phyloP scores from a whole-genome alignment of 768 basidiomycete genomes.

The Mycena venus region DNA sequence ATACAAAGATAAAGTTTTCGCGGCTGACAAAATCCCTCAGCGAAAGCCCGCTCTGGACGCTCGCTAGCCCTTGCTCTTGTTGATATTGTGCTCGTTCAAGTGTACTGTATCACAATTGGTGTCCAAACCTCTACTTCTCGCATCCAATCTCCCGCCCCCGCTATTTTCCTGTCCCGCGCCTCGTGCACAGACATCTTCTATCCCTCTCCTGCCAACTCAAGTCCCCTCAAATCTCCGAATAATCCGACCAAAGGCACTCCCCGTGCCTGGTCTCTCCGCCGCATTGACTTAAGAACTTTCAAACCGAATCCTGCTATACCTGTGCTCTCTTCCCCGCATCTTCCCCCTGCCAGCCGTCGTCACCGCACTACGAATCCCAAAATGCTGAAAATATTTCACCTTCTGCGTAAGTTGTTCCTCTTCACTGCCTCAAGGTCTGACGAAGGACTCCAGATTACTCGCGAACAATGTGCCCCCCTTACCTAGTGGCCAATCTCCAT shows the following conservation, averaged over 20 bases:
- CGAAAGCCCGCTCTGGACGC: background rate
- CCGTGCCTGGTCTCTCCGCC: background rate
- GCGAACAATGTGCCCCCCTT: background rate
- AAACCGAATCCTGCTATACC: constrained; percentile 3
- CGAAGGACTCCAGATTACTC: background rate
- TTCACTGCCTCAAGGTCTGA: background rate
- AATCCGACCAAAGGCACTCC: background rate
- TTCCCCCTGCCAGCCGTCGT: background rate
- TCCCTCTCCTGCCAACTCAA: constrained; percentile 20
- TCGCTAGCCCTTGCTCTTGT: background rate
- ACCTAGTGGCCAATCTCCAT: no score
- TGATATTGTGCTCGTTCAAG: background rate
- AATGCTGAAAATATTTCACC: background rate
- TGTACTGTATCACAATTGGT: no score
- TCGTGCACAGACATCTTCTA: constrained; percentile 11
- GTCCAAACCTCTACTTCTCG: background rate
- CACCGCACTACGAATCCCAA: background rate
- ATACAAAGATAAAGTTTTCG: constrained; percentile 45
- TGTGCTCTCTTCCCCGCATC: background rate
- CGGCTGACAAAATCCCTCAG: background rate
- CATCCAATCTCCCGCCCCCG: background rate
- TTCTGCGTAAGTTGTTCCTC: background rate
- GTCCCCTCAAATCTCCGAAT: constrained; percentile 9
- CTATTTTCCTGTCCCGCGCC: background rate
- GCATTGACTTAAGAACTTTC: constrained; percentile 12